These are phyloP conservation scores for Tetraselmis chui DNA, from an alignment of 139 green algal species.

Conservation along the genomic window DNA sequence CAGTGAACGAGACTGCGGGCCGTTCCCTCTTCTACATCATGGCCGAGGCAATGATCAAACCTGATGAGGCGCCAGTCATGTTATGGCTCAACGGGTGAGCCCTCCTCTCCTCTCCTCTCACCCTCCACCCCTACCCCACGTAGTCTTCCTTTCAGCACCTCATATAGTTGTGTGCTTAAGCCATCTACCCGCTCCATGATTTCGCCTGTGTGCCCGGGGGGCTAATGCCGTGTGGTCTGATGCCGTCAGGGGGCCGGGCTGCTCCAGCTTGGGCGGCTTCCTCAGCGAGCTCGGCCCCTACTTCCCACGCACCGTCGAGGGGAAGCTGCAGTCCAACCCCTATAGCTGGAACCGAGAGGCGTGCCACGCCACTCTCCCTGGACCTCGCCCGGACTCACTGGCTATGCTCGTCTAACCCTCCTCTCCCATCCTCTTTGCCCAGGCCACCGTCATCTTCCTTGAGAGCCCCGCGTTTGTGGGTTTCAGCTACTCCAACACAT, in stretches of 20 bases:
- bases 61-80: slow-evolving; percentile 38
- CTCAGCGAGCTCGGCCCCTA: slow-evolving; percentile 78
- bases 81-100: slow-evolving; percentile 74
- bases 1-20: slow-evolving; percentile 57
- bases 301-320: slow-evolving; percentile 34
- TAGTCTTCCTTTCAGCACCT: no score
- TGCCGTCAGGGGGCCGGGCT: slow-evolving; percentile 75
- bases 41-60: slow-evolving; percentile 26
- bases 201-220: neutral
- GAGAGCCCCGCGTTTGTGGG: slow-evolving; percentile 80
- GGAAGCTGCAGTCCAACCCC: slow-evolving; percentile 44
- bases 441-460: slow-evolving; percentile 69
- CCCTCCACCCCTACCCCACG: no score
- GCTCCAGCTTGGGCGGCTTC: slow-evolving; percentile 73
- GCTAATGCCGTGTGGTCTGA: neutral
- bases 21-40: slow-evolving; percentile 68
- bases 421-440: neutral
- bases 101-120: no score
- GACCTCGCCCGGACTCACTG: neutral
- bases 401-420: neutral
- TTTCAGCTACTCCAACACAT: slow-evolving; percentile 69
- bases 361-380: neutral
- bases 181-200: no score
- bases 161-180: no score
- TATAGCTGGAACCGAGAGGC: slow-evolving; percentile 57